These are phyloP conservation scores for Kluyveromyces aestuarii DNA, from an alignment of 805 yeast species.

Conservation along the genomic window DNA sequence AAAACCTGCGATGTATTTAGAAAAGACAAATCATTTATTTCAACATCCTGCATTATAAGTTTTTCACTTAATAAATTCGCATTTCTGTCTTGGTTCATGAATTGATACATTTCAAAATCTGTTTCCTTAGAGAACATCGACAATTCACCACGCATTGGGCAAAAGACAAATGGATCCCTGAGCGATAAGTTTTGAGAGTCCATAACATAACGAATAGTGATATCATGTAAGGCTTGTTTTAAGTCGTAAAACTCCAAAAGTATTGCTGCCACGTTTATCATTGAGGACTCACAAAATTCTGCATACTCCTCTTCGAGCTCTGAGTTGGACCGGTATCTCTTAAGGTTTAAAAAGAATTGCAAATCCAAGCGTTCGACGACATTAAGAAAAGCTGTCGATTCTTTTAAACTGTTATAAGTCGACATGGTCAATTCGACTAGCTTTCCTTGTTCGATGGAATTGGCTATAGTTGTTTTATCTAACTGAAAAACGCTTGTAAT, in stretches of 20 bases:
- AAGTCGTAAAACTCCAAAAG: conserved; percentile 63
- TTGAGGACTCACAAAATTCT: conserved; percentile 25
- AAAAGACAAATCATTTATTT: conserved; percentile 30
- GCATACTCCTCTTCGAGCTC: conserved; percentile 22
- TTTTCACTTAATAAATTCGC: conserved; percentile 39
- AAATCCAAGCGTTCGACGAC: conserved; percentile 26
- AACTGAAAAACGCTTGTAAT: not conserved
- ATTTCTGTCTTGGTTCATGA: conserved; percentile 36
- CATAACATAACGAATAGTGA: conserved; percentile 49
- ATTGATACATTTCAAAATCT: not conserved
- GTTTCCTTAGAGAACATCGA: conserved; percentile 9
- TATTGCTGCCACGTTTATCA: conserved; percentile 18
- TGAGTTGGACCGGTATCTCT: conserved; percentile 11
- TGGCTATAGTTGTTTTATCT: not conserved
- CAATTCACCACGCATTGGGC: conserved; percentile 49
- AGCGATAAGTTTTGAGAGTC: conserved; percentile 62
- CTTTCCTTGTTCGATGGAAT: conserved; percentile 9
- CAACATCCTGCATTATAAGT: conserved; percentile 39
- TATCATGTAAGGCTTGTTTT: conserved; percentile 64
- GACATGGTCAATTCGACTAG: conserved; percentile 21
- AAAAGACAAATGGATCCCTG: conserved; percentile 67
- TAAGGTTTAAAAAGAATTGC: conserved; percentile 23
- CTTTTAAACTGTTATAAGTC: conserved; percentile 26
- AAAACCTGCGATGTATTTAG: conserved; percentile 25
- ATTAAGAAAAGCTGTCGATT: conserved; percentile 19